Evolutionary conservation across 1,284 basidiomycete species (phyloP).

Genomic region (Sparassis latifolia): DNA sequence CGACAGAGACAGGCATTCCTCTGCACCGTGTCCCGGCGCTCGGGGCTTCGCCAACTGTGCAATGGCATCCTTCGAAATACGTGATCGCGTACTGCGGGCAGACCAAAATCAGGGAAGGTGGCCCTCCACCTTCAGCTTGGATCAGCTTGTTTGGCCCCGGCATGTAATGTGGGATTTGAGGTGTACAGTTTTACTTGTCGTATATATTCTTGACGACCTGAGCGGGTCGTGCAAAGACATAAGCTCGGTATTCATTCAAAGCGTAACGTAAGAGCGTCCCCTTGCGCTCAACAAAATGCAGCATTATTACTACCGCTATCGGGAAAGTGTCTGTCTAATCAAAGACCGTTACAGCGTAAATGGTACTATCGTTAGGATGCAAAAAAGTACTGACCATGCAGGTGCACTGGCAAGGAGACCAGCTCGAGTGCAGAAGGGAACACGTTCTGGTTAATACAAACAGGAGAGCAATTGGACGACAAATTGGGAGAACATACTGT

Average conservation of each 20-base stretch:
- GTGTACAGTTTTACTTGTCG: neutral
- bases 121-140: conserved; percentile 55
- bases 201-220: neutral
- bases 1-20: conserved; percentile 64
- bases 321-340: neutral
- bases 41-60: conserved; percentile 59
- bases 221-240: neutral
- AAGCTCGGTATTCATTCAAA: neutral
- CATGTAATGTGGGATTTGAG: conserved; percentile 18
- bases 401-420: too few relatives aligned
- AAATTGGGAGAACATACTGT: conserved; percentile 3
- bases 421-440: too few relatives aligned
- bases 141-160: conserved; percentile 66
- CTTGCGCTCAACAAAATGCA: too few relatives aligned
- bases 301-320: neutral
- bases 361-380: too few relatives aligned
- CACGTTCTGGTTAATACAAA: neutral
- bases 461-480: conserved; percentile 5
- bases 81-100: conserved; percentile 75
- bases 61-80: conserved; percentile 76
- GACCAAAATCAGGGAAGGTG: conserved; percentile 53
- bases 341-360: too few relatives aligned
- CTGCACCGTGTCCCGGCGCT: conserved; percentile 63
- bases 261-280: neutral
- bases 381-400: too few relatives aligned